Evolutionary conservation across 441 rosid genomes (phyloP), one percentile per base, ranked within the genome.

Genomic region (Adansonia madagascariensis): DNA sequence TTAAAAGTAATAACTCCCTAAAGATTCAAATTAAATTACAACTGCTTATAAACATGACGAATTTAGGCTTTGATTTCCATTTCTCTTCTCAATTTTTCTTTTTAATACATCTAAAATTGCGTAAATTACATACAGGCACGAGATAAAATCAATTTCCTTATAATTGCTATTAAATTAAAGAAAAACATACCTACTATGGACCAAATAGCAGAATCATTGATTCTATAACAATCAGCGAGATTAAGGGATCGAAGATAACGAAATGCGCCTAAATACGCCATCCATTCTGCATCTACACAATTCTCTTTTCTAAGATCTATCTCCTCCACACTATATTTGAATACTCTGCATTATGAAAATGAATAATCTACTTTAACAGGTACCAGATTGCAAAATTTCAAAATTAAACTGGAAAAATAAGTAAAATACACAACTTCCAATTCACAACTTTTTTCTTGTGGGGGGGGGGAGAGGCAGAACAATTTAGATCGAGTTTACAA

Each of bases 261-360:
- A 49, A 90, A 94, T 18, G 92, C 93, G 65, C 95, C 99, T 66
- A 94, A 70, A 81, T 92, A 96, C 0, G 97, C 98, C 90, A 90
- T 85, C 99, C 99, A 96, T 84, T 96, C 99, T 0, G 89, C 98
- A 80, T 96, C 94, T 67, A 96, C 89, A 44, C 83, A 83, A 80
- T 77, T 87, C 82, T 94, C 92, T 47, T 94, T 92, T 70, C 87
- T 82, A 6, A 96, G 86, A 85, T 94, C 91, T 66, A 92, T 82
- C 18, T 79, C 90, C 87, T 92, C 99, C n/a, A 82, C 97, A 18
- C 83, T 88, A 69, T 80, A 69, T 77, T 95, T 95, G 88, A 95
- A 95, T 59, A 85, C 84, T 82, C 99, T 94, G 88, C 79, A 78
- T 4, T 39, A 43, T 0, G 1, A 35, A 35, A 31, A 75, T n/a